Evolutionary conservation across 1,284 basidiomycete species (phyloP), one percentile per base, ranked within the genome.

Genomic region (Athelia psychrophila): DNA sequence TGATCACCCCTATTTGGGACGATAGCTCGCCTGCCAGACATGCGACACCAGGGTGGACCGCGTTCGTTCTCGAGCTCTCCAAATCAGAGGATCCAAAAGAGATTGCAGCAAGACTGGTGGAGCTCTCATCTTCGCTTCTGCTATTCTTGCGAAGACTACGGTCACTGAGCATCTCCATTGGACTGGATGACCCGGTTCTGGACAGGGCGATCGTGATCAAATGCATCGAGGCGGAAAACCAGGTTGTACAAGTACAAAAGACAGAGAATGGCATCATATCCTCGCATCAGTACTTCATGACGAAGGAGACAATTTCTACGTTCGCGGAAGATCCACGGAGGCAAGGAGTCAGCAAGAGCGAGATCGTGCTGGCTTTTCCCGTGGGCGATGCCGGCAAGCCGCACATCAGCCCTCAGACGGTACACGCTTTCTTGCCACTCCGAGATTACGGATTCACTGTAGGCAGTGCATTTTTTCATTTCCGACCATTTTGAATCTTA

Each of bases 281-380:
- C 15, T 6, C 13, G 16, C 16, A 24, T 58, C 24, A 30, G n/a
- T n/a, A 2, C 24, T 22, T 53, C 44, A 30, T 32, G 49, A 9
- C 33, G n/a, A 16, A 23, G 33, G n/a, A n/a, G n/a, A n/a, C n/a
- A n/a, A n/a, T n/a, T n/a, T n/a, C n/a, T n/a, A 19, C 19, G 20
- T n/a, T 48, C 40, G 8, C 15, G 3, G 33, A 23, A 16, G 55
- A 59, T 20, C 35, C 44, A 20, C 53, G 52, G 30, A 48, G 62
- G 18, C 38, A 48, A 13, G 51, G 36, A 9, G 40, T 58, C 20
- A 24, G 49, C 9, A 42, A 48, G 32, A 63, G 56, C 44, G 54
- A 63, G 45, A 42, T 64, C 15, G 52, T 59, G 3, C 54, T 64
- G 20, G 61, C 62, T 2, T 64, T 64, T 48, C 62, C 62, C 6